Evolutionary conservation across 2,329 filamentous ascomycete species (phyloP), one percentile per base, ranked within the genome.

Genomic region (Diaporthe citri): DNA sequence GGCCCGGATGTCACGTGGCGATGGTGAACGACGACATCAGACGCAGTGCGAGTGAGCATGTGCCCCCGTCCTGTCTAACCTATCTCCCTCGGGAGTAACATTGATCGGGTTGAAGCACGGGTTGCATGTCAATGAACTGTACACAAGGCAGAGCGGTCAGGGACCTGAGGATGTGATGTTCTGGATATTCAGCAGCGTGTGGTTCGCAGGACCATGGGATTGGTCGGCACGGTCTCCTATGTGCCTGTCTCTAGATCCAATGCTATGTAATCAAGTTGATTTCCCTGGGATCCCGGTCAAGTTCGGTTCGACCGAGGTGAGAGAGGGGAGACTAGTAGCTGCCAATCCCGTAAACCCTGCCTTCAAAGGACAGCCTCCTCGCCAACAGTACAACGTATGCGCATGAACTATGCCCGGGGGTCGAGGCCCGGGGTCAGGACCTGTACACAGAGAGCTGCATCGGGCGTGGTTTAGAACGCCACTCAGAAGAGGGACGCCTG

Each of bases 1-100:
- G 41, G 34, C 25, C 69, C 51, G 56, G 56, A 74, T 75, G 73
- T 76, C 75, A 76, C 75, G 75, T 76, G 75, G 72, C 39, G 34
- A 64, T 41, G 73, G 31, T 41, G 34, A 62, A 51, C 59, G 74
- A 75, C 75, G 73, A 76, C 75, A 57, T 71, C 46, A 59, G 41
- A 48, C 22, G 48, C 64, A 36, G 12, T 43, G 55, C 51, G 55
- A 22, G 25, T 36, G 17, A 28, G 12, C 31, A 13, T 51, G 22
- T 20, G 13, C 28, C 39, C 6, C 25, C 17, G 25, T 62, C n/a
- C 28, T 36, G 56, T 62, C 70, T 17, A 36, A 71, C 36, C 36
- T 64, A 52, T 69, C 39, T 51, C 39, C 52, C 55, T 56, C 66
- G 72, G 67, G 71, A 76, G 55, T 46, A n/a, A 72, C 34, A 31